phyloP scores from a whole-genome alignment of 179 eudicot species.

The Pouteria campechiana region DNA sequence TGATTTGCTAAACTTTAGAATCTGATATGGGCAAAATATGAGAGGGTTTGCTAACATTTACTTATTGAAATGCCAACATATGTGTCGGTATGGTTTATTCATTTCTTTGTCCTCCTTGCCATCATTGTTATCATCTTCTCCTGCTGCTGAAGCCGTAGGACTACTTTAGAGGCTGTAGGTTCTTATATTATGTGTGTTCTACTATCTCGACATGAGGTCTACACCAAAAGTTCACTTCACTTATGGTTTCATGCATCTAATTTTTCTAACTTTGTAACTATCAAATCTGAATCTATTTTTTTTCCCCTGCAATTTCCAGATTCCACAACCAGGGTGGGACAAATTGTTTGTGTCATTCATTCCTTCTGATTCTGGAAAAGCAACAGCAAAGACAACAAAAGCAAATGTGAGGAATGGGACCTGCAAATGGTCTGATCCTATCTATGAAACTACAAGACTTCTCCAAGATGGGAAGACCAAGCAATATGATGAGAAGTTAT shows the following conservation, averaged over 20 bases:
- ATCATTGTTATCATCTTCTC: too few species aligned
- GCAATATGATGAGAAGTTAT: slow-evolving; percentile 78
- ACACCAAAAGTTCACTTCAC: too few species aligned
- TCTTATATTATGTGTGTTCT: too few species aligned
- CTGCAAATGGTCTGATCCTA: slow-evolving; percentile 98
- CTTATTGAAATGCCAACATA: too few species aligned
- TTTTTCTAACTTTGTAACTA: background rate
- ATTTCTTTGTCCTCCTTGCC: too few species aligned
- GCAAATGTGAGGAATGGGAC: slow-evolving; percentile 91
- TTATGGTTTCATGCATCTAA: background rate
- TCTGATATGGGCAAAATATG: too few species aligned
- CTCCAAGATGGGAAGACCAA: slow-evolving; percentile 74
- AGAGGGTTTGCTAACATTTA: too few species aligned
- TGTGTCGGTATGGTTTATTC: too few species aligned
- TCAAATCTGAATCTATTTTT: slow-evolving; percentile 6
- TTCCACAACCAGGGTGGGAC: slow-evolving; percentile 92
- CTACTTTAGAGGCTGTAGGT: too few species aligned
- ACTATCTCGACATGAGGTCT: too few species aligned
- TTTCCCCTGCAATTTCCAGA: slow-evolving; percentile 25
- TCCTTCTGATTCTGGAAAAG: slow-evolving; percentile 82
- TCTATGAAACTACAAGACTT: slow-evolving; percentile 94
- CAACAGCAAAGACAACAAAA: slow-evolving; percentile 87
- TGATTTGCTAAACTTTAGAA: too few species aligned
- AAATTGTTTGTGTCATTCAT: slow-evolving; percentile 75
- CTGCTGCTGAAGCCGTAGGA: too few species aligned